Evolutionary conservation across 208 protist genomes (phyloP).

Genomic region (Leishmania tarentolae): DNA sequence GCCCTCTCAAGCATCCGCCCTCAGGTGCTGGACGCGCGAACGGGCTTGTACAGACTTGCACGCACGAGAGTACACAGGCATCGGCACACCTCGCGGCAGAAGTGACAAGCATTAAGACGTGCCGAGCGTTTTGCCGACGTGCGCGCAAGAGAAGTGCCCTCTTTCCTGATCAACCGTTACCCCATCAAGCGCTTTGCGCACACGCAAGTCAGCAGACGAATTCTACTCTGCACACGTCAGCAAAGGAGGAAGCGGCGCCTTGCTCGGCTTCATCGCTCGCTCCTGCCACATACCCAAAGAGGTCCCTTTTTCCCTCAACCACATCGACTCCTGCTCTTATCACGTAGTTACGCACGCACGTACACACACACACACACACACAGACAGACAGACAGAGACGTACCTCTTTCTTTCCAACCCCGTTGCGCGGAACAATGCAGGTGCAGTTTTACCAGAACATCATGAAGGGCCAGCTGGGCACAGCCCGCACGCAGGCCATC

Average conservation of each 20-base stretch:
- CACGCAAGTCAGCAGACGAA: background rate
- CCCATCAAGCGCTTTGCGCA: background rate
- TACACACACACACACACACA: background rate
- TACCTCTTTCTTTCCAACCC: background rate
- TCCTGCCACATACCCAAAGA: background rate
- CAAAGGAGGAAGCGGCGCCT: constrained; percentile 16
- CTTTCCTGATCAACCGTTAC: constrained; percentile 7
- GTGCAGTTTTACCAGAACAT: constrained; percentile 93
- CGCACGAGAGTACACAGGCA: background rate
- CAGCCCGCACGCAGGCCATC: constrained; percentile 91
- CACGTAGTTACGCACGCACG: background rate
- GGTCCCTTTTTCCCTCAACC: background rate
- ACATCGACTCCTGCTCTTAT: no score
- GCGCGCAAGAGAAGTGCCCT: background rate
- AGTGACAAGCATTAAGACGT: background rate
- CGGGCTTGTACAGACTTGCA: background rate
- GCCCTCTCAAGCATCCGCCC: background rate
- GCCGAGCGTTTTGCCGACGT: background rate
- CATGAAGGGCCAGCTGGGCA: constrained; percentile 61
- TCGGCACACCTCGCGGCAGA: background rate
- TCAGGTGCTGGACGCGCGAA: background rate
- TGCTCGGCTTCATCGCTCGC: constrained; percentile 3
- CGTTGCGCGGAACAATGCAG: constrained; percentile 76
- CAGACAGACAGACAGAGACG: background rate
- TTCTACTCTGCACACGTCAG: background rate